These are phyloP conservation scores for Lentinula boryana DNA, from an alignment of 768 basidiomycete genomes.

Conservation along the genomic window DNA sequence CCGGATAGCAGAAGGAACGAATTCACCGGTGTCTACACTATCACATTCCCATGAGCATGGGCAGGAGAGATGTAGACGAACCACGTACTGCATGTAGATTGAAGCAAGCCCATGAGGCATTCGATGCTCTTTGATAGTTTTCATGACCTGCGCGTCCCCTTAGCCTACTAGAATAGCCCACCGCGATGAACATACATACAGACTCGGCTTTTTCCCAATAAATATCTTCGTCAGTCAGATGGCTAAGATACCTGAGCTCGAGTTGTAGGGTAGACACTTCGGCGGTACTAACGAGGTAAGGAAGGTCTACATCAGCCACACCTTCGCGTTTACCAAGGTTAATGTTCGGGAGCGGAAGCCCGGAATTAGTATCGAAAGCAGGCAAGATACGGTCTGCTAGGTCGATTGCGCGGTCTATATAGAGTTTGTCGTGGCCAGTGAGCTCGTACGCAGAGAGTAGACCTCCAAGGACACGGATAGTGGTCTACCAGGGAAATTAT, in stretches of 20 bases:
- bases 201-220: conserved; percentile 83
- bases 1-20: conserved; percentile 66
- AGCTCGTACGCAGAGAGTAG: conserved; percentile 83
- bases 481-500: conserved; percentile 49
- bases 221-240: conserved; percentile 65
- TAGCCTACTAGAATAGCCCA: background rate
- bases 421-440: conserved; percentile 59
- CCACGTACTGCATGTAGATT: conserved; percentile 74
- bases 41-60: background rate
- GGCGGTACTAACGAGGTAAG: conserved; percentile 67
- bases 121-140: conserved; percentile 55
- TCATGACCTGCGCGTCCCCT: conserved; percentile 46
- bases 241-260: conserved; percentile 83
- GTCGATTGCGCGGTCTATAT: conserved; percentile 72
- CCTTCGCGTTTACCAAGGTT: conserved; percentile 65
- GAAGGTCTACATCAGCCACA: conserved; percentile 51
- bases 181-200: conserved; percentile 29
- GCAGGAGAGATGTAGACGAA: conserved; percentile 5
- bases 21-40: conserved; percentile 33
- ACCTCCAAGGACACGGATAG: conserved; percentile 88
- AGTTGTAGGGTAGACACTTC: conserved; percentile 89
- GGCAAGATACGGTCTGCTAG: conserved; percentile 83
- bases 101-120: conserved; percentile 73
- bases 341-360: conserved; percentile 74
- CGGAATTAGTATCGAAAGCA: conserved; percentile 75